Evolutionary conservation across 768 basidiomycete species (phyloP), one percentile per base, ranked within the genome.

Genomic region (Russula dissimulans): DNA sequence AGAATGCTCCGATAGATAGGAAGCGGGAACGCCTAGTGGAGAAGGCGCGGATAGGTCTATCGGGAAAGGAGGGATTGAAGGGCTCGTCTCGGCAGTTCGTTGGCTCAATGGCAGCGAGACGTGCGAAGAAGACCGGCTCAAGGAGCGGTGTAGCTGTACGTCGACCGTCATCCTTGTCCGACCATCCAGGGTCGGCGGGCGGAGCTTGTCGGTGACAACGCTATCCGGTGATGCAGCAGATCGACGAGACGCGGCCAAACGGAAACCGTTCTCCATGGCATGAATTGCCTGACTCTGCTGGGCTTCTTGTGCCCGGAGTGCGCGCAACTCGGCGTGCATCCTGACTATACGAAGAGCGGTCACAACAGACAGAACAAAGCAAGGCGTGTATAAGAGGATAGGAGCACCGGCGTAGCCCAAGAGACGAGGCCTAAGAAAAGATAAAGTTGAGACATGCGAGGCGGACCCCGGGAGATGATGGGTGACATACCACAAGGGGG

Each of bases 381-480:
- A 79, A 3, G 85, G 85, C 15, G 84, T 68, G 3, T 77, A 71
- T 10, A 81, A 68, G 45, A 81, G 56, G 58, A 84, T 74, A 0
- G 84, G 78, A 7, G 77, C 67, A 7, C 84, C 86, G 12, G 84
- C 79, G 65, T 85, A 86, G 42, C 81, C 79, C n/a, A 84, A 64
- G 57, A 86, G 77, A 47, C 85, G 81, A 34, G 81, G 76, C 86
- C 86, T 87, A 56, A 2, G 26, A 48, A 56, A 44, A 53, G 9
- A 26, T n/a, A 46, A 26, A 66, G 6, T 34, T 22, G 42, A 54
- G 18, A 38, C 29, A 50, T 4, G 60, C 46, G 31, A 8, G 38
- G 31, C 49, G 2, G 43, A 15, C 5, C 15, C 15, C 2, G 43
- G 29, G 38, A 26, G 32, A 39, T 5, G 22, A 57, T 32, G 32